phyloP scores from a whole-genome alignment of 768 basidiomycete species.

The Xerocomellus chrysenteron region DNA sequence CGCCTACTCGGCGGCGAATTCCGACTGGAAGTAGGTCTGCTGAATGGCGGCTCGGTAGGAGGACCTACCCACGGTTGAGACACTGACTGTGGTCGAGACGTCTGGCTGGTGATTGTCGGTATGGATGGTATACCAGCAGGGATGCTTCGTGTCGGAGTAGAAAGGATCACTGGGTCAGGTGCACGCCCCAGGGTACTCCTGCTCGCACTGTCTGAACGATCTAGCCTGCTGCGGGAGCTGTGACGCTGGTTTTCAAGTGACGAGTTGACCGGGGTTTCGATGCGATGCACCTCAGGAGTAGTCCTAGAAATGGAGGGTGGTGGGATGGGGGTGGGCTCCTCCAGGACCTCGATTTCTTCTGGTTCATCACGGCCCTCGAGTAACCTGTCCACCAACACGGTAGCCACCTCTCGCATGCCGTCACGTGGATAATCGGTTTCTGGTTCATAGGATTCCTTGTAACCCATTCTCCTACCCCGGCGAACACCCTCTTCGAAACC shows the following conservation, averaged over 20 bases:
- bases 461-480: constrained; percentile 32
- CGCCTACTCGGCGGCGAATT: constrained; percentile 17
- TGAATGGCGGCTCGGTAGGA: constrained; percentile 7
- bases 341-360: constrained; percentile 22
- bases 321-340: constrained; percentile 13
- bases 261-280: constrained; percentile 16
- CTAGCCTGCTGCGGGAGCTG: constrained; percentile 20
- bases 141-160: constrained; percentile 11
- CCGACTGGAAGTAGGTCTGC: constrained; percentile 20
- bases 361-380: constrained; percentile 24
- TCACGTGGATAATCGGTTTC: constrained; percentile 12
- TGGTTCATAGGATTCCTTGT: constrained; percentile 25
- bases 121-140: constrained; percentile 6
- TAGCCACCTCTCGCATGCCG: constrained; percentile 21
- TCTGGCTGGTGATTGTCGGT: constrained; percentile 12
- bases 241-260: constrained; percentile 19
- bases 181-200: constrained; percentile 14
- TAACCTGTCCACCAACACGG: constrained; percentile 21
- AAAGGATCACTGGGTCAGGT: constrained; percentile 10
- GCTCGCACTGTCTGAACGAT: constrained; percentile 12
- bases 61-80: constrained; percentile 20
- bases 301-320: constrained; percentile 12
- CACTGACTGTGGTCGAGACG: constrained; percentile 15
- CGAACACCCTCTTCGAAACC: constrained; percentile 54
- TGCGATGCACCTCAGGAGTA: constrained; percentile 28